A percentile compares a stretch with the other conserved stretches of the same genome.
These are phyloP conservation scores for Tulasnella sp. DNA, from an alignment of 768 basidiomycete species.

Conservation along the genomic window DNA sequence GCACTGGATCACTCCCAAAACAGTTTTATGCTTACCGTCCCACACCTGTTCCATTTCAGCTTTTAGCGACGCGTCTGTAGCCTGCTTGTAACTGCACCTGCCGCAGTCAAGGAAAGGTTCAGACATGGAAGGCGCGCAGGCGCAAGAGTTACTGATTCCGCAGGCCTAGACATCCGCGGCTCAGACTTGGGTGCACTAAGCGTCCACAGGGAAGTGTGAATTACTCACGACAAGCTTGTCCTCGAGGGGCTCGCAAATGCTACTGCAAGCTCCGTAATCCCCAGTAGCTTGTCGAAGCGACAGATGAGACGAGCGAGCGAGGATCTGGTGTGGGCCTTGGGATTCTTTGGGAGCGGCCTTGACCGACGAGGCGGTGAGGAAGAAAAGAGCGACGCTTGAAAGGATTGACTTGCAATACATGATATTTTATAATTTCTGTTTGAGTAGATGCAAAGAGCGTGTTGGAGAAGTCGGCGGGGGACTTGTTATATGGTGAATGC, in stretches of 20 bases:
- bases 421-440: background rate
- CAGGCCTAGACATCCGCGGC: background rate
- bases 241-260: background rate
- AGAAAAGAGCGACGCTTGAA: background rate
- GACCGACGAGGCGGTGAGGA: background rate
- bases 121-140: background rate
- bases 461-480: background rate
- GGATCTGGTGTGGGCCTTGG: background rate
- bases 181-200: background rate
- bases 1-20: background rate
- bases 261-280: background rate
- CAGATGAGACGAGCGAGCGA: background rate
- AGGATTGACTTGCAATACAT: background rate
- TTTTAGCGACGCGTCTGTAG: background rate
- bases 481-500: background rate
- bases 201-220: background rate
- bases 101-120: background rate
- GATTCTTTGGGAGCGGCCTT: background rate
- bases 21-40: background rate
- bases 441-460: background rate
- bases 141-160: background rate
- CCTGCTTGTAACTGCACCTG: background rate
- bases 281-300: background rate
- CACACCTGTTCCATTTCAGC: background rate
- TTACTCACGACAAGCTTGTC: background rate